Base-by-base conservation (phyloP, 2,329 filamentous ascomycete genomes). In the Penicillium verrucosum region DNA sequence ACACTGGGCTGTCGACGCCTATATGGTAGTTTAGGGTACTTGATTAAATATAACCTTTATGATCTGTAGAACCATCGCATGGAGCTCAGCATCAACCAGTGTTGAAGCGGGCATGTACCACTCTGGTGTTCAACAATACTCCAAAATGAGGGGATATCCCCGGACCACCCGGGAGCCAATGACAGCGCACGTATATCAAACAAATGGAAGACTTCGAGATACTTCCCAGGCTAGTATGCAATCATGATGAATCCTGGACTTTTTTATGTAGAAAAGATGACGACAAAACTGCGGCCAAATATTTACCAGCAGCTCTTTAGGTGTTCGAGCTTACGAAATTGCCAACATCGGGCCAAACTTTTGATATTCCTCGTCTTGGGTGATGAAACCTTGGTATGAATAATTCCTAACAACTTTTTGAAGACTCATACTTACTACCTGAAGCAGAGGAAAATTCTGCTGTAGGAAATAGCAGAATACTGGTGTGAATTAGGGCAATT, bases 121-220 rank as follows among this genome's bases (percentile, higher is more conserved):
- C 9, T 18, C 2, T 23, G 18, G 21, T 46, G 32, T 30, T 18
- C 23, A 46, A 30, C 30, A 21, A 47, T 18, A 34, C 18, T 53
- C 34, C 3, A 40, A 51, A 51, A 25, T 45, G 53, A 59, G 53
- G 56, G 56, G 50, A 43, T 38, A 46, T 51, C 40, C 48, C 47
- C 30, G 48, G 56, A 54, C 29, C 30, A 25, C 18, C 42, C 27
- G 45, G 27, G 43, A 53, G 49, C 68, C 69, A 71, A 71, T 71
- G 62, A 69, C 34, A 61, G 46, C 8, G 30, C 42, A 25, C 49
- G 56, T 59, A 70, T 71, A 70, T 69, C 68, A 63, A 71, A 71
- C 61, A 23, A 51, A 10, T 9, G 11, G n/a, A 37, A n/a, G n/a
- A 32, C 8, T 37, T 29, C 43, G 14, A 40, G 10, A 32, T 41